Conservation (phyloP, 1,284 basidiomycete species). For the Ceratobasidium sp. region DNA sequence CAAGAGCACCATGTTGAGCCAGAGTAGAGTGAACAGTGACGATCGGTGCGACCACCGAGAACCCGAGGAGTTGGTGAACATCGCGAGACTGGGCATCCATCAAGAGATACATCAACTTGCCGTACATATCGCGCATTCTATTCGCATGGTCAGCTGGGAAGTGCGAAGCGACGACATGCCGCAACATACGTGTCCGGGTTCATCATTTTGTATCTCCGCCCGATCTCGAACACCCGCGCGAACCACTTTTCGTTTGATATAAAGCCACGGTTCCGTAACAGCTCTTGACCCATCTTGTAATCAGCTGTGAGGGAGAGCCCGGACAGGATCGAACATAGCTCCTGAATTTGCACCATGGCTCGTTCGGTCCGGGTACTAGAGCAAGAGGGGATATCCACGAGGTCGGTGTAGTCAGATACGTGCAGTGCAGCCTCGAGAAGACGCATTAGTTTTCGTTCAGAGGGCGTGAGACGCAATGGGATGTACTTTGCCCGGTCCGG, state of each 20-base stretch:
- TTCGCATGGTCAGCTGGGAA: slow-evolving; percentile 67
- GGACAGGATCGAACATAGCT: slow-evolving; percentile 73
- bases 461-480: slow-evolving; percentile 76
- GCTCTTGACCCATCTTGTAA: slow-evolving; percentile 85
- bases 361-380: slow-evolving; percentile 81
- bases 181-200: slow-evolving; percentile 27
- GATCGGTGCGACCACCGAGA: slow-evolving; percentile 80
- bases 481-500: slow-evolving; percentile 82
- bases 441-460: slow-evolving; percentile 82
- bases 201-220: slow-evolving; percentile 81
- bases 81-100: slow-evolving; percentile 84
- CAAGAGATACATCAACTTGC: slow-evolving; percentile 80
- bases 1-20: slow-evolving; percentile 71
- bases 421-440: slow-evolving; percentile 77
- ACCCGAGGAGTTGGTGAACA: slow-evolving; percentile 79
- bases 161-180: background rate
- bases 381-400: slow-evolving; percentile 66
- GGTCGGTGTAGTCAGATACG: slow-evolving; percentile 82
- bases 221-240: slow-evolving; percentile 59
- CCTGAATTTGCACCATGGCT: slow-evolving; percentile 83
- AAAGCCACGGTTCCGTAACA: slow-evolving; percentile 83
- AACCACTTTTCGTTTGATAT: slow-evolving; percentile 80
- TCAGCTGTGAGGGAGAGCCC: slow-evolving; percentile 82
- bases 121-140: slow-evolving; percentile 87
- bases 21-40: slow-evolving; percentile 77